Conservation (phyloP, 1,284 basidiomycete genomes). For the Cystodermella granulosa region DNA sequence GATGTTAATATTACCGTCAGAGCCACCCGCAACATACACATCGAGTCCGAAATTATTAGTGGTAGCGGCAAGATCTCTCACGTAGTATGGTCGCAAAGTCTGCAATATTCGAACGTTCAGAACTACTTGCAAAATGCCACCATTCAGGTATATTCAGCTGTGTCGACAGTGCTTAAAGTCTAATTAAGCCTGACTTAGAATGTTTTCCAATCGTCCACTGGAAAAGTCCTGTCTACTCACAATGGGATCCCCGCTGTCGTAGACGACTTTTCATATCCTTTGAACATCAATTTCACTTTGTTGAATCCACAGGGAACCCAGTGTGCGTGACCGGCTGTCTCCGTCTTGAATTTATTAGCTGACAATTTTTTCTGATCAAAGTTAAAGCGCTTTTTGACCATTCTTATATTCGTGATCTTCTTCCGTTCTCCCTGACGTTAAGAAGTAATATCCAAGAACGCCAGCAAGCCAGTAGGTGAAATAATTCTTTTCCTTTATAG, state of each 20-base stretch:
- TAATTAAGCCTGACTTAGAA: conserved; percentile 39
- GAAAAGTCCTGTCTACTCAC: conserved; percentile 54
- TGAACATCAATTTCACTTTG: conserved; percentile 56
- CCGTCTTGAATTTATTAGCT: conserved; percentile 1
- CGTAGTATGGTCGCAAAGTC: conserved; percentile 52
- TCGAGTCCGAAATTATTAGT: conserved; percentile 54
- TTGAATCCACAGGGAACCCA: conserved; percentile 43
- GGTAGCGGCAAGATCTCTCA: conserved; percentile 53
- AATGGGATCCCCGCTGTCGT: conserved; percentile 50
- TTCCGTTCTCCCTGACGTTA: conserved; percentile 56
- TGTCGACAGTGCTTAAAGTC: too few relatives aligned
- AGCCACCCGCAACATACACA: conserved; percentile 51
- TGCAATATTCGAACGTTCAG: conserved; percentile 54
- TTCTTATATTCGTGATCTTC: conserved; percentile 56
- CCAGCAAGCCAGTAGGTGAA: conserved; percentile 51
- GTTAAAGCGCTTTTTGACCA: conserved; percentile 59
- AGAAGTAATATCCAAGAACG: conserved; percentile 54
- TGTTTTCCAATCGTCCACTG: conserved; percentile 57
- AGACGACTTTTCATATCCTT: conserved; percentile 62
- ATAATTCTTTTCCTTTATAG: neutral
- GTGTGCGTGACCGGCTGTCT: conserved; percentile 42
- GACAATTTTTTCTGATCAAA: conserved; percentile 22
- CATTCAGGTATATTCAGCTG: conserved; percentile 45
- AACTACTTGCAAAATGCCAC: conserved; percentile 47
- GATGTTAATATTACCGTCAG: conserved; percentile 54